These are phyloP conservation scores for Trichoderma sp. DNA, from an alignment of 2,329 filamentous ascomycete species.

Conservation along the genomic window DNA sequence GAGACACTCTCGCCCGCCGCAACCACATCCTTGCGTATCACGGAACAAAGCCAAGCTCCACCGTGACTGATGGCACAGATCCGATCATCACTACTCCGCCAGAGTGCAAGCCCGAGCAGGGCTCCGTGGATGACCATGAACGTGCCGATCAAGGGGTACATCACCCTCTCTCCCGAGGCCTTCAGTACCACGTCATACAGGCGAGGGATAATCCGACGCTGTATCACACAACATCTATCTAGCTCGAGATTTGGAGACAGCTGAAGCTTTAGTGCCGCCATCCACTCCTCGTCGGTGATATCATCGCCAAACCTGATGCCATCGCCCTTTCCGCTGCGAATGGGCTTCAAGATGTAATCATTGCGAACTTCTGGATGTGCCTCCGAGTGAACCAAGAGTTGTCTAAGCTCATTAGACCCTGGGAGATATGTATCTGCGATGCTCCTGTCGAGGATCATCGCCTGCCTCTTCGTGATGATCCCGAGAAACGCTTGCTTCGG, in stretches of 20 bases:
- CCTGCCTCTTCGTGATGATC: conserved; percentile 32
- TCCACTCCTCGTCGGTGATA: conserved; percentile 32
- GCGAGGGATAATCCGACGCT: conserved; percentile 32
- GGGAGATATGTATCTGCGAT: conserved; percentile 38
- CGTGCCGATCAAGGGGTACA: conserved; percentile 36
- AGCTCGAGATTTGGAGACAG: conserved; percentile 3
- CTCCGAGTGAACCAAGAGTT: conserved; percentile 22
- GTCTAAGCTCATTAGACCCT: conserved; percentile 28
- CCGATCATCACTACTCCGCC: conserved; percentile 33
- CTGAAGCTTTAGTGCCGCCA: conserved; percentile 25
- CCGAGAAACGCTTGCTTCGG: conserved; percentile 26
- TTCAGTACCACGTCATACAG: conserved; percentile 36
- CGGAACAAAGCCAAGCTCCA: conserved; percentile 36
- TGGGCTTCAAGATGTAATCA: conserved; percentile 39
- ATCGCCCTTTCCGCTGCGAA: conserved; percentile 39
- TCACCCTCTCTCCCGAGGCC: conserved; percentile 25
- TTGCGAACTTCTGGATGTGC: conserved; percentile 24
- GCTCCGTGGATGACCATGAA: conserved; percentile 33
- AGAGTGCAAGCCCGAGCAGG: conserved; percentile 33
- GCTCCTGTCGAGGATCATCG: conserved; percentile 27
- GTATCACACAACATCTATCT: conserved; percentile 29
- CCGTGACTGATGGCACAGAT: conserved; percentile 35
- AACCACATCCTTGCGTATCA: conserved; percentile 22
- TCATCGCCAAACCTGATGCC: conserved; percentile 43
- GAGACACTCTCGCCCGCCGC: not conserved